These are phyloP conservation scores for Ustulina deusta DNA, from an alignment of 2,329 filamentous ascomycete genomes.

Conservation along the genomic window DNA sequence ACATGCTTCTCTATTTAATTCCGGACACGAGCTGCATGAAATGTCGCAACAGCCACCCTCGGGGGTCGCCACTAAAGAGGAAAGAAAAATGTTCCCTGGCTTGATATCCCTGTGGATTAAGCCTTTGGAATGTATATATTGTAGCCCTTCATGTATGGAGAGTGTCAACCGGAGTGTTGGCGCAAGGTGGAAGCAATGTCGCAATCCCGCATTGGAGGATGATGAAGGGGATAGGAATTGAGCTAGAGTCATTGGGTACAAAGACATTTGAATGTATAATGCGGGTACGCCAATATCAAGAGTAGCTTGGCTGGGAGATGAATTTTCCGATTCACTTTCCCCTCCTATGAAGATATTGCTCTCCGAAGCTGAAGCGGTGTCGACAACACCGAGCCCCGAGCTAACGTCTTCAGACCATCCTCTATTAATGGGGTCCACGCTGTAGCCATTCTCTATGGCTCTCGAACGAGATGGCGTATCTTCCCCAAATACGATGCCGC, in stretches of 20 bases:
- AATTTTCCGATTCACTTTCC: conserved; percentile 47
- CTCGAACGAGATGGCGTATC: conserved; percentile 37
- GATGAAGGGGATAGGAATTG: conserved; percentile 57
- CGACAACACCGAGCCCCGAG: conserved; percentile 48
- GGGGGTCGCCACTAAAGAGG: conserved; percentile 53
- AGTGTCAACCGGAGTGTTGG: conserved; percentile 68
- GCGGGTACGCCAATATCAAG: conserved; percentile 55
- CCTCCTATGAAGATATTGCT: conserved; percentile 50
- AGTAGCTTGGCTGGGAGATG: conserved; percentile 46
- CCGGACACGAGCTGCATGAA: conserved; percentile 42
- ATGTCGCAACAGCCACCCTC: conserved; percentile 48
- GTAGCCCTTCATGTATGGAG: conserved; percentile 69
- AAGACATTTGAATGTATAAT: conserved; percentile 76
- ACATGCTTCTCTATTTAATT: neutral
- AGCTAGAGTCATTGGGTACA: conserved; percentile 72
- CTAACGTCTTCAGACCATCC: conserved; percentile 55
- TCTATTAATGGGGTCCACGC: conserved; percentile 11
- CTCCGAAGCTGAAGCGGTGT: conserved; percentile 38
- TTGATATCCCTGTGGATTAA: conserved; percentile 76
- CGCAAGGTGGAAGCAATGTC: conserved; percentile 72
- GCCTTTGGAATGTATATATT: conserved; percentile 70
- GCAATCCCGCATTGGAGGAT: conserved; percentile 33
- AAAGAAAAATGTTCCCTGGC: conserved; percentile 75
- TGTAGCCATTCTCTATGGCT: conserved; percentile 4
- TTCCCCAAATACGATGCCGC: conserved; percentile 44